A percentile compares a stretch with the other conserved stretches of the same genome.
phyloP scores from a whole-genome alignment of 164 flowering plant species.

The Nymphaea thermarum region DNA sequence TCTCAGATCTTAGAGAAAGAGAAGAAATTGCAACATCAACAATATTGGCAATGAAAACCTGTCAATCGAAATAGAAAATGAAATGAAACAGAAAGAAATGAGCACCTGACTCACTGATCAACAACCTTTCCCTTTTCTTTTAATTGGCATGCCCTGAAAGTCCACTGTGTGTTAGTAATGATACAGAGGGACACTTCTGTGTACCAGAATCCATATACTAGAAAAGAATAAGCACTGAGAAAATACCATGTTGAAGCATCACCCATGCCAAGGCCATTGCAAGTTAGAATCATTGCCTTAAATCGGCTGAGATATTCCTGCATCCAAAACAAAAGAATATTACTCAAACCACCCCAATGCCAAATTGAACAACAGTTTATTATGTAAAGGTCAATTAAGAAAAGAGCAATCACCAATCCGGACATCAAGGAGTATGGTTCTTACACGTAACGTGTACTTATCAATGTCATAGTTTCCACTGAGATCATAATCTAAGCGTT shows the following conservation, averaged over 20 bases:
- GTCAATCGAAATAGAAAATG: background rate
- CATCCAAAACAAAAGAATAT: background rate
- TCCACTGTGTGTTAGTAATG: background rate
- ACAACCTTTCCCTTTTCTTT: background rate
- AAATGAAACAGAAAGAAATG: background rate
- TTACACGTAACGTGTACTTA: constrained; percentile 59
- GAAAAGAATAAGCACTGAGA: background rate
- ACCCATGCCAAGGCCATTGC: constrained; percentile 81
- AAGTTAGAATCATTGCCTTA: constrained; percentile 86
- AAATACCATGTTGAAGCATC: constrained; percentile 52
- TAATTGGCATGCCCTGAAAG: background rate
- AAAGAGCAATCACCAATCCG: background rate
- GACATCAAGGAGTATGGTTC: background rate
- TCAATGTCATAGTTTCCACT: constrained; percentile 69
- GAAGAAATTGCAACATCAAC: background rate
- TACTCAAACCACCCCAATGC: background rate
- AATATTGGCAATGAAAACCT: background rate
- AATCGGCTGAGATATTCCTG: constrained; percentile 83
- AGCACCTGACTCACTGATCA: background rate
- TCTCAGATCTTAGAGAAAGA: background rate
- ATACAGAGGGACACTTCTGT: background rate
- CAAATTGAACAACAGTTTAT: background rate
- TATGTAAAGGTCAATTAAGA: background rate
- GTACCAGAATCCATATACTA: background rate
- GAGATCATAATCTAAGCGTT: constrained; percentile 65